Base-by-base conservation (phyloP, 2,329 filamentous ascomycete species). In the Cryphonectria parasitica region DNA sequence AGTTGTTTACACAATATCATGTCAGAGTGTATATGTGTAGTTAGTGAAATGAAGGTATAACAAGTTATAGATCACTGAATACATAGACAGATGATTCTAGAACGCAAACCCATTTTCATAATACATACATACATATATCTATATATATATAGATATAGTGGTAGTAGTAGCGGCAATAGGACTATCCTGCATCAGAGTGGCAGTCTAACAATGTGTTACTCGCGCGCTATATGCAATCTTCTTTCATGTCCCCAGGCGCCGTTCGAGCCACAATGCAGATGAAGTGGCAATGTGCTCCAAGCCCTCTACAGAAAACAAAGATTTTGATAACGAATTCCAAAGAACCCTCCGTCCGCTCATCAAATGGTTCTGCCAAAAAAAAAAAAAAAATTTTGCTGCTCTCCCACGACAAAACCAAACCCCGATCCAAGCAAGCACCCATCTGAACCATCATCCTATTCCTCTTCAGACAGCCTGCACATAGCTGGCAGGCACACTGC, bases 401-500 rank as follows among this genome's bases (percentile, higher is more conserved):
- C 28, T 17, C 28, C 54, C 52, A 25, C 3, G 22, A 28, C 52
- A 28, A 2, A 39, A 15, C 52, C n/a, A 15, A n/a, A 15, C 7
- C 52, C 34, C n/a, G n/a, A n/a, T n/a, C n/a, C 7, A 17, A 49
- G 17, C 64, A n/a, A 7, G 28, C 58, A 15, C 31, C 31, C 17
- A 2, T 39, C 60, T 15, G 19, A 10, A 60, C 56, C 25, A 54
- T 6, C 17, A 25, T 28, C n/a, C 49, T 28, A 28, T 10, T 11
- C 54, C 52, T 34, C 54, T 76, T 81, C 83, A 92, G 66, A 93
- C 89, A 77, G 91, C 88, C 81, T 94, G 92, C 71, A 98, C 88
- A 83, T 98, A 99, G 80, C 94, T 97, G 52, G 95, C 95, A 62
- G 96, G 96, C 68, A 99, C 96, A 79, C 94, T 97, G 78, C 90